Conservation (phyloP, 495 filamentous ascomycete genomes). For the Trichocladium uniseriatum region DNA sequence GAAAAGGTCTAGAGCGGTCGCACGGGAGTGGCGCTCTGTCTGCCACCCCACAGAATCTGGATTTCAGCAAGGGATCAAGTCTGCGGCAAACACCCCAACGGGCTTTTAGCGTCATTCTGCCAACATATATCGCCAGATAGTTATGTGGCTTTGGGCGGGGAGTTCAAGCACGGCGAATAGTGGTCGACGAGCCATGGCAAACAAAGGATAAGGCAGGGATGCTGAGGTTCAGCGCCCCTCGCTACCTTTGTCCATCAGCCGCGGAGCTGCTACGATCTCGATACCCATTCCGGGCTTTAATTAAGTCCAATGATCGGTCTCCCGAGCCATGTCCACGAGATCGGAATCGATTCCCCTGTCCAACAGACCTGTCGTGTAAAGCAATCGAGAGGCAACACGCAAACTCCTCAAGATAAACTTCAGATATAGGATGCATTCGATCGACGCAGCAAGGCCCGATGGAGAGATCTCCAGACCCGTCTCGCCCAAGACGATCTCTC, state of each 20-base stretch:
- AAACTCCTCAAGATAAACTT: too few relatives aligned
- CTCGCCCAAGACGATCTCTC: slow-evolving; percentile 3
- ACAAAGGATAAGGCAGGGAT: slow-evolving; percentile 4
- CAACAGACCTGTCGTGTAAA: neutral
- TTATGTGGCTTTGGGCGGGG: neutral
- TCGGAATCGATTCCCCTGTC: too few relatives aligned
- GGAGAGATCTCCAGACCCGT: neutral
- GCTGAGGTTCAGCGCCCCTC: neutral
- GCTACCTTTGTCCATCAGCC: neutral
- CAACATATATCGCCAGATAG: too few relatives aligned
- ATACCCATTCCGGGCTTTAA: neutral
- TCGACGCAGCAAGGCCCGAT: neutral
- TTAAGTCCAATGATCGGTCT: neutral
- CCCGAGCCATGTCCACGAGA: too few relatives aligned
- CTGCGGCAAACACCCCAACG: too few relatives aligned
- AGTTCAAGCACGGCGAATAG: too few relatives aligned
- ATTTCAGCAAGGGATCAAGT: neutral
- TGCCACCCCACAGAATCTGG: neutral
- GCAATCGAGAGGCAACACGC: too few relatives aligned
- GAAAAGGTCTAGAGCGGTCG: neutral
- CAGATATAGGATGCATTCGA: neutral
- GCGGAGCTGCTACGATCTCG: neutral
- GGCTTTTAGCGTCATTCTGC: too few relatives aligned
- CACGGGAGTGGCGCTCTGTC: neutral
- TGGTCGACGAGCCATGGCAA: neutral